These are phyloP conservation scores for Thuidium tamariscinum DNA, from an alignment of 225 moss, liverwort and hornwort genomes.

Conservation along the genomic window DNA sequence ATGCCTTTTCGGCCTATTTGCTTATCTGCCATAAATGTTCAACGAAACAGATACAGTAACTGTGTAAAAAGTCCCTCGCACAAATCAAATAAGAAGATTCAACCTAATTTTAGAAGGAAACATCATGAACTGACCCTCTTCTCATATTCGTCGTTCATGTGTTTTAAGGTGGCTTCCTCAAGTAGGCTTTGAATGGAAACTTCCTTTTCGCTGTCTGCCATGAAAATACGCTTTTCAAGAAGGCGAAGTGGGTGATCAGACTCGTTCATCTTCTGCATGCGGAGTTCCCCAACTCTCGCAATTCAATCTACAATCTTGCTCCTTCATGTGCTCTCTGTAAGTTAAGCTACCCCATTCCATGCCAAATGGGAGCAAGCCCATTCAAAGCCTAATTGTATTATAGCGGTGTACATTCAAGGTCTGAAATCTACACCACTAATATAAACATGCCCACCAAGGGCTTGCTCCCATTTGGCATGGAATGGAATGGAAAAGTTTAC, in stretches of 20 bases:
- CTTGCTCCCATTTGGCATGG: too few species aligned
- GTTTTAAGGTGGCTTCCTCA: constrained; percentile 29
- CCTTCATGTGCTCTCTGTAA: constrained; percentile 33
- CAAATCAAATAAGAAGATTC: background rate
- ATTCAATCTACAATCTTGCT: constrained; percentile 47
- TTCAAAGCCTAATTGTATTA: too few species aligned
- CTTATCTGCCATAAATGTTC: constrained; percentile 21
- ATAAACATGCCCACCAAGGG: too few species aligned
- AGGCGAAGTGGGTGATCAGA: constrained; percentile 40
- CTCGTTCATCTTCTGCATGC: constrained; percentile 16
- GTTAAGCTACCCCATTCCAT: too few species aligned
- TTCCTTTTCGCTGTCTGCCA: constrained; percentile 51
- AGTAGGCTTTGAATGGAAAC: constrained; percentile 48
- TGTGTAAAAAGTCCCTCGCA: background rate
- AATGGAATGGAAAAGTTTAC: too few species aligned
- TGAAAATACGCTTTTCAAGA: constrained; percentile 37
- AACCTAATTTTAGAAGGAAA: background rate
- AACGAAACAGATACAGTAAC: background rate
- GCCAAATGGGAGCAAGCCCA: too few species aligned
- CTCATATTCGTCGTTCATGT: constrained; percentile 57
- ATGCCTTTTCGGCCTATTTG: constrained; percentile 52
- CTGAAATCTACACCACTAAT: too few species aligned
- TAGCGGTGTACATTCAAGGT: too few species aligned
- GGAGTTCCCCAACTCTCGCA: constrained; percentile 43
- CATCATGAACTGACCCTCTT: constrained; percentile 32